Percentiles rank a stretch among this genome's conserved stretches.
These are phyloP conservation scores for Pyropia haitanensis DNA, from an alignment of 23 red algal genomes.

Conservation along the genomic window DNA sequence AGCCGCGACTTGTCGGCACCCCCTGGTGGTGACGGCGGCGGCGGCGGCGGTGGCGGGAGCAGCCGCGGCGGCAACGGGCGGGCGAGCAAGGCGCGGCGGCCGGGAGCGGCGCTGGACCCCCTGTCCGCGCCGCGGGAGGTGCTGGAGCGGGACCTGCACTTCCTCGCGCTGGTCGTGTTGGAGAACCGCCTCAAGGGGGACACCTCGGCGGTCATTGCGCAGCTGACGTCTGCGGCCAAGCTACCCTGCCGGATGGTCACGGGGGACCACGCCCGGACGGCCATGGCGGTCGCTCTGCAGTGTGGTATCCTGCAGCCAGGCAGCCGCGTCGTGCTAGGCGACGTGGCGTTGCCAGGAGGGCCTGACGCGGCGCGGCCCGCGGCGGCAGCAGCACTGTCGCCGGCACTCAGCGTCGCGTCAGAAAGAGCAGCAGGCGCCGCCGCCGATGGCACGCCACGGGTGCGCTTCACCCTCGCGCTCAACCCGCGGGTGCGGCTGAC, in stretches of 20 bases:
- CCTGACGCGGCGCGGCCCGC: too few species aligned
- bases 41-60: neutral
- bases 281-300: constrained; percentile 26
- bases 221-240: neutral
- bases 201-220: constrained; percentile 7
- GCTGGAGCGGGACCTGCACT: constrained; percentile 9
- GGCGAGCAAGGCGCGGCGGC: neutral
- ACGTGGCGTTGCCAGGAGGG: neutral
- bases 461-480: too few species aligned
- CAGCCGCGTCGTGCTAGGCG: constrained; percentile 3
- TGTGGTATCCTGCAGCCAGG: constrained; percentile 15
- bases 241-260: constrained; percentile 29
- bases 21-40: neutral
- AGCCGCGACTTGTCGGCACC: neutral
- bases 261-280: constrained; percentile 27
- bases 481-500: too few species aligned
- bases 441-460: too few species aligned
- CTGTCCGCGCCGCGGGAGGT: neutral
- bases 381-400: too few species aligned
- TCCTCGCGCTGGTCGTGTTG: constrained; percentile 21
- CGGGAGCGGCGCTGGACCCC: neutral
- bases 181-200: constrained; percentile 35
- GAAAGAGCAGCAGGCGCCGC: too few species aligned
- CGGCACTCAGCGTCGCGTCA: too few species aligned
- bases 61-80: neutral